A percentile compares a stretch with the other conserved stretches of the same genome.
Conservation (phyloP, 1,284 basidiomycete species). For the Austropuccinia psidii region DNA sequence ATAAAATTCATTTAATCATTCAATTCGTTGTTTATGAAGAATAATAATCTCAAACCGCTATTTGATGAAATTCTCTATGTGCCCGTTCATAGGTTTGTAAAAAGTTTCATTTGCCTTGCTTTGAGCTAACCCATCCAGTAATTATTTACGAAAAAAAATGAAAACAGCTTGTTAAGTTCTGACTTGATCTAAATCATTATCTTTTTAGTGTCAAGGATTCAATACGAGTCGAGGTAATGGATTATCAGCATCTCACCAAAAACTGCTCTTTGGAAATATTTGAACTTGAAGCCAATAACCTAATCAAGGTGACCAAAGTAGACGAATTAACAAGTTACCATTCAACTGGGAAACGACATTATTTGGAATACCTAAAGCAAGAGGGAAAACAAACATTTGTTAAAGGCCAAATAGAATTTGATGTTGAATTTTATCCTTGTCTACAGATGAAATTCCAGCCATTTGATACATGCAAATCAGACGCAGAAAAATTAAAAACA, state of each 20-base stretch:
- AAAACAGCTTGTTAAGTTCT: neutral
- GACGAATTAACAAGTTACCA: constrained; percentile 56
- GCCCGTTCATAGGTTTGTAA: constrained; percentile 41
- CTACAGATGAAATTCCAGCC: constrained; percentile 57
- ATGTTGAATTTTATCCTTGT: constrained; percentile 80
- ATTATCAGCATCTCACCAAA: constrained; percentile 81
- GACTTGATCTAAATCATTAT: neutral
- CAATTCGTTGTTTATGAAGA: too few relatives aligned
- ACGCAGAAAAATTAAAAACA: constrained; percentile 56
- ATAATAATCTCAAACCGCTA: constrained; percentile 68
- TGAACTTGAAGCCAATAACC: neutral
- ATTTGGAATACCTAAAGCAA: constrained; percentile 62
- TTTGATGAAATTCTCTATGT: constrained; percentile 65
- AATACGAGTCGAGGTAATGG: constrained; percentile 86
- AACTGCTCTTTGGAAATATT: constrained; percentile 46
- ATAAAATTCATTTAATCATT: too few relatives aligned
- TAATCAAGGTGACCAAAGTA: constrained; percentile 25
- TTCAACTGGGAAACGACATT: constrained; percentile 62
- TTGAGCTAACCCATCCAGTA: neutral
- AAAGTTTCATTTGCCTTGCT: too few relatives aligned
- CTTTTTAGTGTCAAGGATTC: constrained; percentile 44
- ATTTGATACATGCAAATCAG: constrained; percentile 49
- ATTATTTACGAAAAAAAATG: constrained; percentile 53
- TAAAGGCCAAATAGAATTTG: constrained; percentile 78
- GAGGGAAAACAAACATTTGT: constrained; percentile 53